Percentiles rank a stretch among this genome's conserved stretches.
These are phyloP conservation scores for Cephaloascus albidus DNA, from an alignment of 805 yeast species.

Conservation along the genomic window DNA sequence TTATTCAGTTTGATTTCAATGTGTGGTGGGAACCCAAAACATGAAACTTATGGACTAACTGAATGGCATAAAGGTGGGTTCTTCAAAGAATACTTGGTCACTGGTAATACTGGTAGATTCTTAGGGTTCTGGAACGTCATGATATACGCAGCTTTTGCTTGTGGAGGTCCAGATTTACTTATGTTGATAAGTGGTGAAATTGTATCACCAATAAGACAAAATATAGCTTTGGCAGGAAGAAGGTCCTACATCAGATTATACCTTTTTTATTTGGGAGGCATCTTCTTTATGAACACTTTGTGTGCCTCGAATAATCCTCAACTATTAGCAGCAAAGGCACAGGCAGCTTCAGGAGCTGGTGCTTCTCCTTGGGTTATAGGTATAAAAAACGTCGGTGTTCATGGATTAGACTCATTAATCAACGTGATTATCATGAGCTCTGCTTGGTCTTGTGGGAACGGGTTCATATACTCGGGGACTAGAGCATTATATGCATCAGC, in stretches of 20 bases:
- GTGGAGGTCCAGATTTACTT: constrained; percentile 28
- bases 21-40: constrained; percentile 81
- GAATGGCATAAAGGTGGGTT: constrained; percentile 47
- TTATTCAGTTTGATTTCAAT: constrained; percentile 70
- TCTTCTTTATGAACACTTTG: constrained; percentile 70
- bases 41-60: constrained; percentile 52
- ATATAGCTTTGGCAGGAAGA: constrained; percentile 70
- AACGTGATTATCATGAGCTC: constrained; percentile 32
- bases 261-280: constrained; percentile 62
- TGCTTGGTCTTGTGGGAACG: constrained; percentile 39
- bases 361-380: constrained; percentile 42
- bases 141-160: constrained; percentile 22
- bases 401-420: constrained; percentile 33
- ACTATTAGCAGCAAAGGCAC: no score
- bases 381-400: constrained; percentile 35
- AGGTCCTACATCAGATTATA: constrained; percentile 64
- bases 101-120: constrained; percentile 22
- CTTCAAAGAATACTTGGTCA: constrained; percentile 12
- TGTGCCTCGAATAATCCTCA: constrained; percentile 68
- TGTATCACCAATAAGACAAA: no score
- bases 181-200: no score
- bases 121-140: constrained; percentile 23
- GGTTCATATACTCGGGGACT: constrained; percentile 38
- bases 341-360: no score
- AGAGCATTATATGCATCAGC: constrained; percentile 38